A percentile compares a stretch with the other conserved stretches of the same genome.
Conservation (phyloP, 805 yeast species). For the Candida sonorensis region DNA sequence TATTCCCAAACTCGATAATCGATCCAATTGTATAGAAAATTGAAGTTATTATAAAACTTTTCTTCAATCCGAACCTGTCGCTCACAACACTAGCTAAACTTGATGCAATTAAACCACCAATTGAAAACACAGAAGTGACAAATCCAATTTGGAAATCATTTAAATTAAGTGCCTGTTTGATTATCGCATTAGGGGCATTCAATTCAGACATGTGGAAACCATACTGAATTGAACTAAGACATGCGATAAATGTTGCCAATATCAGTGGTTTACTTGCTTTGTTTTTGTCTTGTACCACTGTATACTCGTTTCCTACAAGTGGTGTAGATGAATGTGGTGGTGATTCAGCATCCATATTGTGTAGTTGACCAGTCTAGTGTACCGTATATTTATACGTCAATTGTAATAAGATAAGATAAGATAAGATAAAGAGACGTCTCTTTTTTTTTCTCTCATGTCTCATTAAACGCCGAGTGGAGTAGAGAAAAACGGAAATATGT, state of each 20-base stretch:
- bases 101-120: constrained; percentile 82
- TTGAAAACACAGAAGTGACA: constrained; percentile 69
- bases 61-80: constrained; percentile 58
- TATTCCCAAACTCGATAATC: constrained; percentile 45
- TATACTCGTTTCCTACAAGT: too few relatives aligned
- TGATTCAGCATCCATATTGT: too few relatives aligned
- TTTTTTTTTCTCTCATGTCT: too few relatives aligned
- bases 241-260: constrained; percentile 47
- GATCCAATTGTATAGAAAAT: constrained; percentile 56
- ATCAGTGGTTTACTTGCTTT: constrained; percentile 32
- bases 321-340: too few relatives aligned
- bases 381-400: too few relatives aligned
- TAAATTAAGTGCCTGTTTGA: constrained; percentile 23
- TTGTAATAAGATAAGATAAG: too few relatives aligned
- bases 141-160: constrained; percentile 54
- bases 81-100: constrained; percentile 59
- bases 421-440: too few relatives aligned
- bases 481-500: too few relatives aligned
- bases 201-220: constrained; percentile 95
- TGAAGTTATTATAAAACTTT: constrained; percentile 45
- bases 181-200: constrained; percentile 76
- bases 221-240: constrained; percentile 78
- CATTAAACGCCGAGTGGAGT: too few relatives aligned
- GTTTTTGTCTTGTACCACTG: too few relatives aligned
- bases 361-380: too few relatives aligned